Conservation (phyloP, 2,329 filamentous ascomycete species). For the Amauroascus niger region DNA sequence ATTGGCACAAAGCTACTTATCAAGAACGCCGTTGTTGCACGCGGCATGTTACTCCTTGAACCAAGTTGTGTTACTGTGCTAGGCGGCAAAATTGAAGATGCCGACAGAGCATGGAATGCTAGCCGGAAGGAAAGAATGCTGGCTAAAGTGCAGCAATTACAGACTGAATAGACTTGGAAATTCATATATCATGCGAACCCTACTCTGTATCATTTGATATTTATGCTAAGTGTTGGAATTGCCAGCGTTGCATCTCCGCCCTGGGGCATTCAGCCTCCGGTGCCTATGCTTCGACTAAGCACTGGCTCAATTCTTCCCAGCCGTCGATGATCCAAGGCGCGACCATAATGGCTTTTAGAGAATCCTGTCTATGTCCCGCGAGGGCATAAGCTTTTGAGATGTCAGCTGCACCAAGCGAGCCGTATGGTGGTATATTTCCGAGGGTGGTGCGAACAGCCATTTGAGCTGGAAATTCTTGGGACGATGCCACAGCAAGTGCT, state of each 20-base stretch:
- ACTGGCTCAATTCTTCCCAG: slow-evolving; percentile 46
- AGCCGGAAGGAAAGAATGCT: slow-evolving; percentile 61
- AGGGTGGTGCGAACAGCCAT: slow-evolving; percentile 75
- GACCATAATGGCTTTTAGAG: slow-evolving; percentile 65
- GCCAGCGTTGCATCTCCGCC: neutral
- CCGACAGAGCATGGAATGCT: slow-evolving; percentile 69
- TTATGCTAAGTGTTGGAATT: neutral
- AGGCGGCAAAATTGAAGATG: slow-evolving; percentile 76
- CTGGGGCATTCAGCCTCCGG: neutral
- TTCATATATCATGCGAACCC: neutral
- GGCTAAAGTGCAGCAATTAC: slow-evolving; percentile 42
- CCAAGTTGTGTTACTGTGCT: slow-evolving; percentile 58
- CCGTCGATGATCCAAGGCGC: slow-evolving; percentile 65
- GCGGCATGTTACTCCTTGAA: slow-evolving; percentile 71
- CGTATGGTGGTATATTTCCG: slow-evolving; percentile 62
- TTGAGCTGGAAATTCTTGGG: slow-evolving; percentile 50
- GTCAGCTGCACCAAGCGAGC: slow-evolving; percentile 57
- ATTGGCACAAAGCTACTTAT: slow-evolving; percentile 80
- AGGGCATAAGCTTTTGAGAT: slow-evolving; percentile 65
- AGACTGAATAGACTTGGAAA: neutral
- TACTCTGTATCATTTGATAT: neutral
- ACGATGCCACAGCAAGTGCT: slow-evolving; percentile 54
- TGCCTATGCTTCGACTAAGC: slow-evolving; percentile 20
- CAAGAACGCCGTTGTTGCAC: slow-evolving; percentile 52
- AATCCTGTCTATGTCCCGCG: slow-evolving; percentile 60